Conservation (phyloP, 139 green algal genomes). For the Tetratostichococcus sp. region DNA sequence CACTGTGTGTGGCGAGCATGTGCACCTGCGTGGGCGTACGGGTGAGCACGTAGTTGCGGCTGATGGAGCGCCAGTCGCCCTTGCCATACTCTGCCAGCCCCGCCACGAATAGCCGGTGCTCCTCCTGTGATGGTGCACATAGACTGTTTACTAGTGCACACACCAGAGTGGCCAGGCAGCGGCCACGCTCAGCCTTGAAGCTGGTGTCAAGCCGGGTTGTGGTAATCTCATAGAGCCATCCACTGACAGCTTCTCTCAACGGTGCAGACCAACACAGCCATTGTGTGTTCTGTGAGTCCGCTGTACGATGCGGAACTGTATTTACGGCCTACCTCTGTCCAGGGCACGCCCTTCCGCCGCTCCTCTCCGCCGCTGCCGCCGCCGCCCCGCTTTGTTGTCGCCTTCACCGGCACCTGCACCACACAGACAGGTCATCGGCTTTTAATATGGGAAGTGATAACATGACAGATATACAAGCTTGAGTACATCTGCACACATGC, state of each 20-base stretch:
- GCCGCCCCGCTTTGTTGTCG: constrained; percentile 25
- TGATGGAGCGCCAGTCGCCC: constrained; percentile 91
- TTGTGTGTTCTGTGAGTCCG: too few species aligned
- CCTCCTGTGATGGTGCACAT: constrained; percentile 39
- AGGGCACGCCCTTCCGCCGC: constrained; percentile 87
- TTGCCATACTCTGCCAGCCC: constrained; percentile 92
- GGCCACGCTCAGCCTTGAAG: too few species aligned
- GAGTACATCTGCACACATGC: background rate
- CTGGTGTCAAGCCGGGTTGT: too few species aligned
- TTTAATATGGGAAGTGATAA: too few species aligned
- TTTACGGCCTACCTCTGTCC: constrained; percentile 59
- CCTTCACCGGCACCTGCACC: constrained; percentile 26
- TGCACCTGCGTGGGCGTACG: constrained; percentile 88
- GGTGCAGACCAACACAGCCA: too few species aligned
- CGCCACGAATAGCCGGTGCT: constrained; percentile 90
- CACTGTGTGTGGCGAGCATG: too few species aligned
- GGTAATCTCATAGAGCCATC: too few species aligned
- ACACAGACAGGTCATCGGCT: background rate
- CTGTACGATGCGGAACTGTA: too few species aligned
- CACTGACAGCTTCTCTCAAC: too few species aligned
- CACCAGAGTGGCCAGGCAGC: too few species aligned
- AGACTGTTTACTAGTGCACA: too few species aligned
- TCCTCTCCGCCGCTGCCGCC: constrained; percentile 38
- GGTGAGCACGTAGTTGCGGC: constrained; percentile 85
- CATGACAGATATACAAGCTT: background rate